A percentile compares a stretch with the other conserved stretches of the same genome.
Conservation (phyloP, 805 yeast species). For the Barnettozyma botsteinii region DNA sequence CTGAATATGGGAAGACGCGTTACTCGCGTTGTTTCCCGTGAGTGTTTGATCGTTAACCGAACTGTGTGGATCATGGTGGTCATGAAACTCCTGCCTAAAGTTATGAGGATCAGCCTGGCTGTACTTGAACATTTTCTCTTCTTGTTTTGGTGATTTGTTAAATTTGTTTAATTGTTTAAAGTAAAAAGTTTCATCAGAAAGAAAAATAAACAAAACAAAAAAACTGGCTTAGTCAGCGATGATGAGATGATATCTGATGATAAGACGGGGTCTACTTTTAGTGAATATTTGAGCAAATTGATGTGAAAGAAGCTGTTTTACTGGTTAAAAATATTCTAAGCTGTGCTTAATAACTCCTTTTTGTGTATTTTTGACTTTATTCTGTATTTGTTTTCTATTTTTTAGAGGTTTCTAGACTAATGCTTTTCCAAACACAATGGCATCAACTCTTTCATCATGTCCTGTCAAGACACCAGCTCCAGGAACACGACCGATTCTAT, state of each 20-base stretch:
- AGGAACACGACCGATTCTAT: conserved; percentile 67
- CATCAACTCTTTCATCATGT: conserved; percentile 50
- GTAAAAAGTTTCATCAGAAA: not conserved
- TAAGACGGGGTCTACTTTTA: too few relatives aligned
- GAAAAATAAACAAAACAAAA: not conserved
- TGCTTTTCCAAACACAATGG: conserved; percentile 70
- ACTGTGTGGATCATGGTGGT: not conserved
- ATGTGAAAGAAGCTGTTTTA: too few relatives aligned
- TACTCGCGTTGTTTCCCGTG: not conserved
- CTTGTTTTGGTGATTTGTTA: too few relatives aligned
- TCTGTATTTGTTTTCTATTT: too few relatives aligned
- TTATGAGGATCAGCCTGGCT: not conserved
- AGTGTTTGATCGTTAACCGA: not conserved
- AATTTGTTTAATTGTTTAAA: too few relatives aligned
- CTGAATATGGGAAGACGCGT: conserved; percentile 11
- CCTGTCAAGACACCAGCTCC: conserved; percentile 75
- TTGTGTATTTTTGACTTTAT: too few relatives aligned
- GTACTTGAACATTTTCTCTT: conserved; percentile 1
- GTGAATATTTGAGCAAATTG: too few relatives aligned
- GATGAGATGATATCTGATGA: too few relatives aligned
- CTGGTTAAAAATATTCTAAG: too few relatives aligned
- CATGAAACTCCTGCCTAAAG: conserved; percentile 2
- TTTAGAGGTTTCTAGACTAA: conserved; percentile 22
- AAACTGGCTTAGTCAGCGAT: too few relatives aligned
- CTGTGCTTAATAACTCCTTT: too few relatives aligned